Evolutionary conservation across 2,329 filamentous ascomycete species (phyloP), one percentile per base, ranked within the genome.

Genomic region (Fusarium sp.): DNA sequence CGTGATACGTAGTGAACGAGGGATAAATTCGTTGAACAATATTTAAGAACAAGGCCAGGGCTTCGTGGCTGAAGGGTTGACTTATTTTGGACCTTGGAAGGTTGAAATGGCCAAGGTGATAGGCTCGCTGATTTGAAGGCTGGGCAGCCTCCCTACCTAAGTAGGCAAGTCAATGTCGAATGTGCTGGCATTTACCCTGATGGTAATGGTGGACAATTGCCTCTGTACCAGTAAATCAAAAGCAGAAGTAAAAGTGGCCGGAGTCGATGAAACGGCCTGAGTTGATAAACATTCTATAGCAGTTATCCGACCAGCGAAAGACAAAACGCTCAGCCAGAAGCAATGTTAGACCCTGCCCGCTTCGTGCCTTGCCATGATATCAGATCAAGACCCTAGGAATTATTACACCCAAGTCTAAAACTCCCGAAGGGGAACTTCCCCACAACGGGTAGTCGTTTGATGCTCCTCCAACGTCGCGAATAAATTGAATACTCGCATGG

Each of bases 131-230:
- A 22, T 41, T 57, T 24, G 24, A 57, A 45, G 46, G 22, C 42
- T 45, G 41, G 51, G 20, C 32, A 57, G 41, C 40, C 34, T 30
- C 29, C 42, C 41, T 58, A 45, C 61, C 61, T 30, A 63, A 58
- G 22, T 34, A 42, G 67, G 67, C 46, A 63, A 63, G 57, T 40
- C 37, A 25, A 37, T 47, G 22, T 24, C 45, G 57, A 62, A 42
- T 37, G 46, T 20, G 37, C 34, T 27, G 45, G 56, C 53, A 65
- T 52, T 63, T 53, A 30, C 22, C 20, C 37, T 44, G 37, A 47
- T 42, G 40, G 42, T 65, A 54, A 57, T 18, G 53, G 55, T 34
- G 30, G 41, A 34, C 34, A 29, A 42, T 37, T 27, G 20, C 29
- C 29, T 49, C n/a, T 22, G 20, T 24, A 30, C 20, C 16, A 11